Percentiles rank a stretch among this genome's conserved stretches.
phyloP scores from a whole-genome alignment of 2,329 filamentous ascomycete species.

The Ambrosiella xylebori region DNA sequence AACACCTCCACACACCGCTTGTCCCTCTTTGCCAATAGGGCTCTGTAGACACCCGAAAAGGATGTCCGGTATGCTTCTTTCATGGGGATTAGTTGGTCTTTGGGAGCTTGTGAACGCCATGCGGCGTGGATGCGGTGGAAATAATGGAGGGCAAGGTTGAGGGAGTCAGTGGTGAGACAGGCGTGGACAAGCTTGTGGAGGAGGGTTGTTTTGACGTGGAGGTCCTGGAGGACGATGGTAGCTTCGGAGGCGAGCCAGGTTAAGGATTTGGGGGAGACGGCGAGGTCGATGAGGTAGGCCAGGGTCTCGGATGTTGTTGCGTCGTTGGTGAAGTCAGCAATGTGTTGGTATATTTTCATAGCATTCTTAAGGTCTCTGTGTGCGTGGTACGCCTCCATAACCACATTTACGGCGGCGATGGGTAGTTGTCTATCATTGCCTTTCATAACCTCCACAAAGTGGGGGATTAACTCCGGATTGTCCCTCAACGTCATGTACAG shows the following conservation, averaged over 20 bases:
- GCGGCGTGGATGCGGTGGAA: conserved; percentile 4
- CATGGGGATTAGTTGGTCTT: conserved; percentile 6
- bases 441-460: not conserved
- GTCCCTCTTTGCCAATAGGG: not conserved
- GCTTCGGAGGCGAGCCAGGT: conserved; percentile 11
- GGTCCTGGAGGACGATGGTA: not conserved
- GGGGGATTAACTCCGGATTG: conserved; percentile 24
- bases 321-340: conserved; percentile 14
- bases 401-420: conserved; percentile 20
- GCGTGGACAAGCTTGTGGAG: conserved; percentile 17
- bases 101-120: conserved; percentile 4
- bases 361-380: conserved; percentile 11
- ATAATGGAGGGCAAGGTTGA: conserved; percentile 20
- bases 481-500: conserved; percentile 40
- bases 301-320: conserved; percentile 13
- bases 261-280: not conserved
- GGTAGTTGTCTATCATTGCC: conserved; percentile 20
- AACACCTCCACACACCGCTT: not conserved
- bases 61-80: conserved; percentile 12
- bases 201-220: conserved; percentile 8
- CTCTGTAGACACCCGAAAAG: conserved; percentile 12
- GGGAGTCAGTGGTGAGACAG: conserved; percentile 18
- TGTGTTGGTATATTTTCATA: conserved; percentile 13
- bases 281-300: conserved; percentile 7
- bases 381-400: conserved; percentile 20